These are phyloP conservation scores for Fusarium redolens DNA, from an alignment of 2,329 filamentous ascomycete genomes.

Conservation along the genomic window DNA sequence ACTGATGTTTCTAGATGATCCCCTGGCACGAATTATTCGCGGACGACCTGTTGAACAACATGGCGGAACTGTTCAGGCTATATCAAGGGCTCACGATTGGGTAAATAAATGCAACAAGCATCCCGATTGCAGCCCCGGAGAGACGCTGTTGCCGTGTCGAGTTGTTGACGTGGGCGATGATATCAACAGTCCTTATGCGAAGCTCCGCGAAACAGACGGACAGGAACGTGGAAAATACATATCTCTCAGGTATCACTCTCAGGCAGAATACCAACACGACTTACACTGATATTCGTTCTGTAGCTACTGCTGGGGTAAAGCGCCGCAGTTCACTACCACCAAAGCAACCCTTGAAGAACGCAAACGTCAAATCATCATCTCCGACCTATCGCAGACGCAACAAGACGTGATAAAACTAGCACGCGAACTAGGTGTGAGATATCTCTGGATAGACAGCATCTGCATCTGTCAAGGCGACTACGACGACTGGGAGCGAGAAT, in stretches of 20 bases:
- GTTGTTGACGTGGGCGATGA: slow-evolving; percentile 1
- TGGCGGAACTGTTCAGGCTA: not conserved
- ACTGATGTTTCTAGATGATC: not conserved
- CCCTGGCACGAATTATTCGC: not conserved
- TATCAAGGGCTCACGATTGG: not conserved
- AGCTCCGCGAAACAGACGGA: not conserved
- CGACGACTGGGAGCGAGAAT: slow-evolving; percentile 4
- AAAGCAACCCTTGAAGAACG: slow-evolving; percentile 1
- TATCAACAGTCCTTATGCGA: not conserved
- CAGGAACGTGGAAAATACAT: not conserved
- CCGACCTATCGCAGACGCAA: not conserved
- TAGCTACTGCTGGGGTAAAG: slow-evolving; percentile 9
- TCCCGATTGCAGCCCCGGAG: accelerated
- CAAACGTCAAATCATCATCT: not conserved
- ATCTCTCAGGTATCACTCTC: not conserved
- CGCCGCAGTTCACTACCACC: not conserved
- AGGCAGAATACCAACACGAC: no score
- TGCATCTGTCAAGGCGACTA: slow-evolving; percentile 9
- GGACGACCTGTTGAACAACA: slow-evolving; percentile 5
- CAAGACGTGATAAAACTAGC: not conserved
- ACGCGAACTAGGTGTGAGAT: accelerated
- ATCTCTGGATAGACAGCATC: slow-evolving; percentile 10
- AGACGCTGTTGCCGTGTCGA: not conserved
- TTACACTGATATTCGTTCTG: not conserved
- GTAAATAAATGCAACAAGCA: not conserved